phyloP scores from a whole-genome alignment of 1,284 basidiomycete species.

The Peniophora sp. region DNA sequence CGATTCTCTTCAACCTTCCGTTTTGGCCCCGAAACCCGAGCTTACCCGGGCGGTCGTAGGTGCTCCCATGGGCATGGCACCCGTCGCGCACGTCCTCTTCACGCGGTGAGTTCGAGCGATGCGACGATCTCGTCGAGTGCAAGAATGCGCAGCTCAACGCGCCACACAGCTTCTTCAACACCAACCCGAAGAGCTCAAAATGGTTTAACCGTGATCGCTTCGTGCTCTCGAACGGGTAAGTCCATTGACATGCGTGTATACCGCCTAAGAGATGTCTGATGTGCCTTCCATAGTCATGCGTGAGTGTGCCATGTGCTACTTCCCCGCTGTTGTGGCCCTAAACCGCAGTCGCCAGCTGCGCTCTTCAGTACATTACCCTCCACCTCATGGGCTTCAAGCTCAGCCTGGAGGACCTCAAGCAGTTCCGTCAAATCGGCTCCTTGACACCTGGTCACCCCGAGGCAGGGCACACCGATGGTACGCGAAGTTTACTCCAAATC shows the following conservation, averaged over 20 bases:
- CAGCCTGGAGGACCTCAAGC: slow-evolving; percentile 78
- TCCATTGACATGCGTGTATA: slow-evolving; percentile 1
- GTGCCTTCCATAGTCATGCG: slow-evolving; percentile 51
- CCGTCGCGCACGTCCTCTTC: slow-evolving; percentile 83
- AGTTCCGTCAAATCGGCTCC: slow-evolving; percentile 81
- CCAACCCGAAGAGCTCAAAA: slow-evolving; percentile 82
- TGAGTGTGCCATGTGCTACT: slow-evolving; percentile 28
- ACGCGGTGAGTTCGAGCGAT: slow-evolving; percentile 41
- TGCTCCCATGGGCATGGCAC: slow-evolving; percentile 91
- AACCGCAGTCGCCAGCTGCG: slow-evolving; percentile 48
- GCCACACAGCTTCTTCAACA: slow-evolving; percentile 66
- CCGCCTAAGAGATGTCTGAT: slow-evolving; percentile 2
- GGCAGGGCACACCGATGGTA: slow-evolving; percentile 79
- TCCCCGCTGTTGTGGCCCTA: background rate
- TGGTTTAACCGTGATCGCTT: slow-evolving; percentile 92
- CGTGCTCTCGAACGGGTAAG: slow-evolving; percentile 78
- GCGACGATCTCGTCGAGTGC: slow-evolving; percentile 6
- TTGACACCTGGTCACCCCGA: slow-evolving; percentile 92
- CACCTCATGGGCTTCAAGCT: slow-evolving; percentile 83
- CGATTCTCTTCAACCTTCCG: background rate
- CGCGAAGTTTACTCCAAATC: slow-evolving; percentile 2
- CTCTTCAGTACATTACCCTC: slow-evolving; percentile 77
- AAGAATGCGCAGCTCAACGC: background rate
- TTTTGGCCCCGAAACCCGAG: slow-evolving; percentile 1
- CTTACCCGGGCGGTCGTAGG: slow-evolving; percentile 32